Evolutionary conservation across 768 basidiomycete species (phyloP), one percentile per base, ranked within the genome.

Genomic region (Scleroderma bovista): DNA sequence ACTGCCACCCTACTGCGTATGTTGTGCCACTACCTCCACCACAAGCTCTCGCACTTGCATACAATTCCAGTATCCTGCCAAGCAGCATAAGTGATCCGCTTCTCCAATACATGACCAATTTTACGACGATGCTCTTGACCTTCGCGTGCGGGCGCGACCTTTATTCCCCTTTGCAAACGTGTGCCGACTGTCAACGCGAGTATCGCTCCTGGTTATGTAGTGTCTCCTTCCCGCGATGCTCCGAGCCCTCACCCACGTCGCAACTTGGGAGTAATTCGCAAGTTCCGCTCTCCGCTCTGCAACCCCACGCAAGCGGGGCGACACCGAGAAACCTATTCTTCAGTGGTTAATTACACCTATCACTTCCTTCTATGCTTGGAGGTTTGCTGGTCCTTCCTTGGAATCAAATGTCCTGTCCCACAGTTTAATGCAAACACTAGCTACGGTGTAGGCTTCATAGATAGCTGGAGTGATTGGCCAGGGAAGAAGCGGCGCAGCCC

Each of bases 151-250:
- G 88, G 16, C 77, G 87, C 24, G 89, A 92, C 60, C 60, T 73
- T 48, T 94, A 91, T 69, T 91, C 88, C 6, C 85, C 86, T 0
- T 65, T 92, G 19, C 79, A 87, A 23, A 79, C 80, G 3, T 94
- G 92, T 60, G 74, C 77, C 13, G 84, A 88, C 62, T 93, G 91
- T 58, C 78, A 84, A 54, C 65, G 65, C 19, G 80, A 79, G 20
- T 94, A 93, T 63, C 77, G 85, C 31, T 72, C 69, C 32, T 94
- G 89, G 89, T 75, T 88, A 31, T 94, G 92, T 66, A 63, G 79
- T 19, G 68, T 84, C 15, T 80, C 83, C 9, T 76, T 94, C 59
- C 80, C 88, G 13, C 79, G 91, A 22, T 93, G 91, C 53, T 74
- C 77, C 13, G 88, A 93, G 44, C 56, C 67, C 23, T 56, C 64